Base-by-base conservation (phyloP, 257 asterid genomes). In the Parsonsia alboflavescens region DNA sequence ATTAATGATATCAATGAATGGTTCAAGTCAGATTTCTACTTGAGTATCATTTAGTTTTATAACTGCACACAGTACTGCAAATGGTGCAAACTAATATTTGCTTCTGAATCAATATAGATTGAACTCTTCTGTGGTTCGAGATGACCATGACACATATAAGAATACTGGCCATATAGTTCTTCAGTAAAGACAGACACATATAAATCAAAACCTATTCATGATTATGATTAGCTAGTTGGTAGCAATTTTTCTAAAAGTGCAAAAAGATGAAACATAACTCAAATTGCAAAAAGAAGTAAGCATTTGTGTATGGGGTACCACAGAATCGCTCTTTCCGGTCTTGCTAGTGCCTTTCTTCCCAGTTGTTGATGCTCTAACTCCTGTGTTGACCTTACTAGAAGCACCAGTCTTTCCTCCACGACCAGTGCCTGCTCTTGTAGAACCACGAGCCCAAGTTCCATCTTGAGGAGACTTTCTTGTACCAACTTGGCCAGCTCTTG, bases 361-460 rank as follows among this genome's bases (percentile, higher is more conserved):
- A 70, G 93, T 65, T 75, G 88, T 80, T 54, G 98, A 90, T 64
- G 91, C 77, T 75, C 98, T 88, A 76, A 81, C 86, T 77, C 93
- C 98, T 26, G 92, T 46, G 75, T 73, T 84, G 80, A 81, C 84
- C 87, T 85, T 95, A 83, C 87, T 86, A 75, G 98, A 45, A 39
- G 76, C 96, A 82, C 87, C 86, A 28, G 97, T 77, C 84, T 80
- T 92, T 70, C 89, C 98, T 70, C 99, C 99, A 56, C 99, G 98
- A 19, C 83, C 80, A 66, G 91, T 68, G 66, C 88, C 90, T 63
- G 88, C 48, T 79, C 80, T 89, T 41, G 96, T 68, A 53, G 89
- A 83, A 74, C 96, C 96, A 72, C 99, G 99, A 73, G 91, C 90
- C 97, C 96, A 95, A 73, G 90, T 74, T 72, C 88, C 96, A 77